phyloP scores from a whole-genome alignment of 352 stramenopile species.

The Pythium plurisporium region DNA sequence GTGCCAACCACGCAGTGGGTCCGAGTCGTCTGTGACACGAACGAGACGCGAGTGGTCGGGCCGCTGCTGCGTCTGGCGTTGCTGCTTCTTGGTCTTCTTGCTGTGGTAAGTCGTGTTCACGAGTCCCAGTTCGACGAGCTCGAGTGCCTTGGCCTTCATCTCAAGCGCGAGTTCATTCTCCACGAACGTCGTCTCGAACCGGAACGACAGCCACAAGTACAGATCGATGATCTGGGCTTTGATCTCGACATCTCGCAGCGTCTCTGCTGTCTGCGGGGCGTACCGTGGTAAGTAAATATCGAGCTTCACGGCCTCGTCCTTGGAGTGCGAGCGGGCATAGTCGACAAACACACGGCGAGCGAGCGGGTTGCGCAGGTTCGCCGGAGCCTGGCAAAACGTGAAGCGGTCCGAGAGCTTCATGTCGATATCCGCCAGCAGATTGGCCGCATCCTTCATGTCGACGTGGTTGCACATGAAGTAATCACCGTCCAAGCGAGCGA shows the following conservation, averaged over 20 bases:
- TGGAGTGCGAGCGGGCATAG: constrained; percentile 78
- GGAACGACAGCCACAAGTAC: constrained; percentile 92
- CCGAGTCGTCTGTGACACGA: background rate
- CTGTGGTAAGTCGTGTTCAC: constrained; percentile 78
- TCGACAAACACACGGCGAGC: constrained; percentile 75
- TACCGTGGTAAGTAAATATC: constrained; percentile 74
- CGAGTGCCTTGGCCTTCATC: constrained; percentile 55
- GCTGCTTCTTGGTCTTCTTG: constrained; percentile 33
- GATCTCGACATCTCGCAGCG: constrained; percentile 87
- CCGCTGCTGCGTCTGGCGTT: background rate
- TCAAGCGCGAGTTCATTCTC: constrained; percentile 63
- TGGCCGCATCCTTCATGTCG: constrained; percentile 74
- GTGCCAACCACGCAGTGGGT: constrained; percentile 8
- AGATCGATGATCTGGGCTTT: constrained; percentile 92
- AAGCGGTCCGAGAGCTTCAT: constrained; percentile 77
- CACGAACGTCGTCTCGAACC: constrained; percentile 86
- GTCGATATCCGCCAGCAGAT: constrained; percentile 57
- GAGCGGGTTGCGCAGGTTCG: constrained; percentile 70
- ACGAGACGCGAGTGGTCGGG: constrained; percentile 12
- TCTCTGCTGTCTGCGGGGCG: constrained; percentile 70
- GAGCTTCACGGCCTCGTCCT: constrained; percentile 70
- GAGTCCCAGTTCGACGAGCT: constrained; percentile 65
- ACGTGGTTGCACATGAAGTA: constrained; percentile 91
- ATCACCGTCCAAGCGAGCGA: constrained; percentile 83
- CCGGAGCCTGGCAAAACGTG: constrained; percentile 88